Evolutionary conservation across 495 filamentous ascomycete genomes (phyloP), one percentile per base, ranked within the genome.

Genomic region (Aspergillus kassunensis): DNA sequence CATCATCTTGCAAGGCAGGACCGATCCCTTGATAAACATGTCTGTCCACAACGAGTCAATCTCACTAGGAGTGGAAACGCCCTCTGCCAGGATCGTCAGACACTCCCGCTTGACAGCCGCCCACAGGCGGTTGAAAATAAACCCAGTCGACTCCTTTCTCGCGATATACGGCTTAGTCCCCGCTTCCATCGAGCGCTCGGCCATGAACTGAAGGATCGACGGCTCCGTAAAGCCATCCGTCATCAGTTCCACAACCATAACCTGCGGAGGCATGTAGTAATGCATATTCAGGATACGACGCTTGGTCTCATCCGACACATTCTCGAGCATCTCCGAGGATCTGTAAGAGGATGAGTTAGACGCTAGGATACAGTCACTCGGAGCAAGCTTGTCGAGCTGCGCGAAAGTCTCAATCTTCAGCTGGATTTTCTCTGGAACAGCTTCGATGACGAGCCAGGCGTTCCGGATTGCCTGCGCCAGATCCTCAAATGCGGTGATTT

Each of bases 121-220:
- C 79, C 79, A 84, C 18, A 84, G 66, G 0, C 80, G 76, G 44
- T 81, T 81, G 61, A 80, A 76, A 18, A 84, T 72, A 55, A 82
- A 76, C 8, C 80, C 80, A 4, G 74, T 79, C 5, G 73, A 76
- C 51, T 84, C 77, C 35, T 63, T 61, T 29, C 65, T 60, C 2
- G 61, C 64, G 2, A 52, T 64, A 13, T 65, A 59, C 6, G 66
- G 77, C 56, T 47, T 61, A 57, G 59, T 70, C 30, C 46, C 81
- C 35, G 74, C 68, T 30, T 73, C 69, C 9, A 59, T 53, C 63
- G 75, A 67, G 6, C 71, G 54, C 16, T 59, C 53, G 0, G 56
- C 62, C 56, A 84, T 25, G 27, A 75, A 72, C 0, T 58, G 53
- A 43, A 84, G 69, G 2, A 82, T 62, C 5, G 55, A 63, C 0